phyloP scores from a whole-genome alignment of 202 grass and related monocot genomes.

The Saccharum hybrid region DNA sequence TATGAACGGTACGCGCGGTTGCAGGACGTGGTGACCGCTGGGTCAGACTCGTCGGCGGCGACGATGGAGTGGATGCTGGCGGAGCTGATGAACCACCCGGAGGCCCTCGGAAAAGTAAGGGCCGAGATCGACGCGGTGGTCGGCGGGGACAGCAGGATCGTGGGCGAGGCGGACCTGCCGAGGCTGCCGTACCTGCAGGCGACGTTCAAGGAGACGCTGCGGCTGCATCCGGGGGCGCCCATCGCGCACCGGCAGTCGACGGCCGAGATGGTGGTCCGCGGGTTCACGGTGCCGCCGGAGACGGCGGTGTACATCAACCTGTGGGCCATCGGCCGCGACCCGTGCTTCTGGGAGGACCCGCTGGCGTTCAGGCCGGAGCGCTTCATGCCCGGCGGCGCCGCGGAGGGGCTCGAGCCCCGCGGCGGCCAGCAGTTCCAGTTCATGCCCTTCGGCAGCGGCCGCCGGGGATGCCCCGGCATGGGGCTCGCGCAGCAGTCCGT shows the following conservation, averaged over 20 bases:
- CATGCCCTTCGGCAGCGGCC: slow-evolving; percentile 67
- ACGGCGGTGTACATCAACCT: slow-evolving; percentile 66
- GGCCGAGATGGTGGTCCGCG: slow-evolving; percentile 37
- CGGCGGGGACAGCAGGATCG: too few species aligned
- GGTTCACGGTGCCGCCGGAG: slow-evolving; percentile 52
- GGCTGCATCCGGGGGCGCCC: slow-evolving; percentile 61
- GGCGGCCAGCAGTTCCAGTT: slow-evolving; percentile 61
- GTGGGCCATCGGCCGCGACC: slow-evolving; percentile 71
- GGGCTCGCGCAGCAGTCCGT: slow-evolving; percentile 68
- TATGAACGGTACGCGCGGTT: too few species aligned
- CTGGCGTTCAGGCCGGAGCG: slow-evolving; percentile 66
- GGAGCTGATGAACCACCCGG: too few species aligned
- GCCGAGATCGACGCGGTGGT: too few species aligned
- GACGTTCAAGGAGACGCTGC: slow-evolving; percentile 65
- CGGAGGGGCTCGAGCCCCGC: slow-evolving; percentile 42
- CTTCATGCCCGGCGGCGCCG: slow-evolving; percentile 49
- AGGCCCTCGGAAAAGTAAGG: too few species aligned
- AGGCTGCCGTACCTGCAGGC: slow-evolving; percentile 67
- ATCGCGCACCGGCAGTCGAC: slow-evolving; percentile 58
- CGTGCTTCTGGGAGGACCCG: slow-evolving; percentile 60
- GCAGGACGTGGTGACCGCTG: too few species aligned
- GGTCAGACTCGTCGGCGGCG: too few species aligned
- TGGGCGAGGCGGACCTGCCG: slow-evolving; percentile 53
- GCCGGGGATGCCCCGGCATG: slow-evolving; percentile 68
- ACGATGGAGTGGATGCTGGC: too few species aligned